phyloP scores from a whole-genome alignment of 768 basidiomycete species.

The Macrocybe gigantea region DNA sequence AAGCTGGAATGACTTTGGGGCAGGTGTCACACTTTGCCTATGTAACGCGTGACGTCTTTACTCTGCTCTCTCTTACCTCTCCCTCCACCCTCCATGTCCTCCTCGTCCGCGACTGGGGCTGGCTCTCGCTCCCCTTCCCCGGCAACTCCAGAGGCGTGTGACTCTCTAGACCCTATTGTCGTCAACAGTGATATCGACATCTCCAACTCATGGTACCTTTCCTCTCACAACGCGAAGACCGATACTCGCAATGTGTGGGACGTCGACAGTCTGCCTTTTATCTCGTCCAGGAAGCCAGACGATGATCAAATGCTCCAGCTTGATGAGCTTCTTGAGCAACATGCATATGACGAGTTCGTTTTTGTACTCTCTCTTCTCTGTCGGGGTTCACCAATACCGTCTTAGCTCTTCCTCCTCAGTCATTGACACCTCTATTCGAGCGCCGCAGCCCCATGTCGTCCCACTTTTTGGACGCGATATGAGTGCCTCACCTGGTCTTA shows the following conservation, averaged over 20 bases:
- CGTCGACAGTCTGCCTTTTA: conserved; percentile 29
- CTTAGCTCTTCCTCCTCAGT: conserved; percentile 29
- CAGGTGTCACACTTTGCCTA: background rate
- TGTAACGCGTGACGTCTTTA: background rate
- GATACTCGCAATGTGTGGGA: conserved; percentile 38
- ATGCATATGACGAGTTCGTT: conserved; percentile 72
- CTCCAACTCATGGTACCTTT: conserved; percentile 51
- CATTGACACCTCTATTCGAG: conserved; percentile 21
- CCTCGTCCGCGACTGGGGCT: conserved; percentile 47
- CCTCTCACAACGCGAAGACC: conserved; percentile 35
- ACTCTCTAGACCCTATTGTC: conserved; percentile 42
- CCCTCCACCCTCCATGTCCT: conserved; percentile 39
- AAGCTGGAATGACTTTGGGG: conserved; percentile 1
- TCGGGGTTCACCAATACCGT: conserved; percentile 8
- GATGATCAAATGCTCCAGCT: conserved; percentile 55
- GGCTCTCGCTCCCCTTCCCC: conserved; percentile 72
- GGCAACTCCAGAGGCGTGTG: conserved; percentile 58
- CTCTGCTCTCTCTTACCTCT: background rate
- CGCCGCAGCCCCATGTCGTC: no score
- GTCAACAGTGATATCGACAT: conserved; percentile 45
- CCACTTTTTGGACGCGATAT: no score
- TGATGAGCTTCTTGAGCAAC: conserved; percentile 69
- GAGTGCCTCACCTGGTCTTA: conserved; percentile 18
- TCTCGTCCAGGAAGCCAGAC: conserved; percentile 39
- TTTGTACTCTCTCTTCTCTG: conserved; percentile 8